Conservation (phyloP, 139 green algal species). For the Tetradesmus obliquus region DNA sequence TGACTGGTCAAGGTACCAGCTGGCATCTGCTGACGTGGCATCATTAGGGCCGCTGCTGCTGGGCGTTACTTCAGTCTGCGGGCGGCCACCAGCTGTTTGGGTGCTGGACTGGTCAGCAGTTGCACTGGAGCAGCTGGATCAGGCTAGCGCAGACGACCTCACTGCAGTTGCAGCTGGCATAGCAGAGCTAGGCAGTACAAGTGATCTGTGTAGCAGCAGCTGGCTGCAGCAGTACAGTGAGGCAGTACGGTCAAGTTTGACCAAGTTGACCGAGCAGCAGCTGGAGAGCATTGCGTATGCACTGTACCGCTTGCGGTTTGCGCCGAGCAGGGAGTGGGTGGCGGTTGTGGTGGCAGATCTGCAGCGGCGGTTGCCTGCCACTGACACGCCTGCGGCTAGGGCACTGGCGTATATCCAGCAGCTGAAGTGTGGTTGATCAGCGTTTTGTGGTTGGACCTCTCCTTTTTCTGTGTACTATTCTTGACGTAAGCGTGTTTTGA, state of each 20-base stretch:
- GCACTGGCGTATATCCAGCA: conserved; percentile 1
- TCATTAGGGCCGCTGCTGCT: conserved; percentile 22
- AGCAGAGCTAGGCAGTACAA: background rate
- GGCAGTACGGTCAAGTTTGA: conserved; percentile 6
- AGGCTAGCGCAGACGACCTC: background rate
- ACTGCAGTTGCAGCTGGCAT: background rate
- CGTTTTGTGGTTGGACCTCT: background rate
- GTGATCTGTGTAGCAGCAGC: background rate
- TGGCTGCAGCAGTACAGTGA: conserved; percentile 18
- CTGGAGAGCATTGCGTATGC: background rate
- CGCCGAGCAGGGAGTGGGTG: background rate
- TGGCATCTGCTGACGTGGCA: background rate
- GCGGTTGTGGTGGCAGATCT: background rate
- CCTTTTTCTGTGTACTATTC: too few relatives aligned
- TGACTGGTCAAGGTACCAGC: conserved; percentile 33
- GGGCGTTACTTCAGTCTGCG: background rate
- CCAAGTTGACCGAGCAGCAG: background rate
- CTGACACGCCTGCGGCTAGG: conserved; percentile 20
- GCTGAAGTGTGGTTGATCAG: conserved; percentile 17
- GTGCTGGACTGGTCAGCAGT: conserved; percentile 34
- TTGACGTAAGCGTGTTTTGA: too few relatives aligned
- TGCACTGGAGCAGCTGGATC: background rate
- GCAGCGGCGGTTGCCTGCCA: background rate
- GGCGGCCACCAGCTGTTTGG: background rate
- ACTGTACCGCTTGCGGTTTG: background rate